Conservation (phyloP, 768 basidiomycete species). For the Chiua virens region DNA sequence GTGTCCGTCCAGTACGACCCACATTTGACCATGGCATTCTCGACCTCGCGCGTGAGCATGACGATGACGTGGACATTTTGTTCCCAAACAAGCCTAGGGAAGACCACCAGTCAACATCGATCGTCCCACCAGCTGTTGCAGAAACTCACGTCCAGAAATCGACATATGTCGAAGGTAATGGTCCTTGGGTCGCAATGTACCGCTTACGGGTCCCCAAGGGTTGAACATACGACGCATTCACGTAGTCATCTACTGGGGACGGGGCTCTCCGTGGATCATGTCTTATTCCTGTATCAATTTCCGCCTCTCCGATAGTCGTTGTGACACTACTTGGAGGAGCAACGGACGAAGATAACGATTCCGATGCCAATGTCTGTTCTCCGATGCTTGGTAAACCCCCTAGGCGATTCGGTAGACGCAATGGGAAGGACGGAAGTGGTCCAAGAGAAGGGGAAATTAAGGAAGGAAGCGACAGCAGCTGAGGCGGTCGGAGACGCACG, state of each 20-base stretch:
- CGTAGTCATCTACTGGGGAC: slow-evolving; percentile 76
- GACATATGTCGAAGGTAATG: slow-evolving; percentile 80
- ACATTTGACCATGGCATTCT: slow-evolving; percentile 87
- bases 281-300: not conserved
- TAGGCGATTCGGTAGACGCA: slow-evolving; percentile 19
- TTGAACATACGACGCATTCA: slow-evolving; percentile 93
- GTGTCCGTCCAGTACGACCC: slow-evolving; percentile 82
- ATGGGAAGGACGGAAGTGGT: slow-evolving; percentile 10
- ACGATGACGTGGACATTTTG: slow-evolving; percentile 94
- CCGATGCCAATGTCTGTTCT: slow-evolving; percentile 6
- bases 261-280: slow-evolving; percentile 14
- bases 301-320: not conserved
- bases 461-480: slow-evolving; percentile 2
- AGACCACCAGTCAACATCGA: slow-evolving; percentile 6
- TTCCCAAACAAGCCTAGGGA: slow-evolving; percentile 79
- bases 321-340: not conserved
- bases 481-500: slow-evolving; percentile 9
- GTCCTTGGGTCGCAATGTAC: slow-evolving; percentile 97
- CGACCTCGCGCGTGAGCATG: slow-evolving; percentile 93
- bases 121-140: not conserved
- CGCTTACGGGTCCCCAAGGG: slow-evolving; percentile 77
- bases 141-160: slow-evolving; percentile 91
- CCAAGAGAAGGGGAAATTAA: slow-evolving; percentile 3
- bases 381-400: slow-evolving; percentile 16
- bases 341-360: not conserved